Evolutionary conservation across 2,329 filamentous ascomycete species (phyloP).

Genomic region (Diaporthe sp.): DNA sequence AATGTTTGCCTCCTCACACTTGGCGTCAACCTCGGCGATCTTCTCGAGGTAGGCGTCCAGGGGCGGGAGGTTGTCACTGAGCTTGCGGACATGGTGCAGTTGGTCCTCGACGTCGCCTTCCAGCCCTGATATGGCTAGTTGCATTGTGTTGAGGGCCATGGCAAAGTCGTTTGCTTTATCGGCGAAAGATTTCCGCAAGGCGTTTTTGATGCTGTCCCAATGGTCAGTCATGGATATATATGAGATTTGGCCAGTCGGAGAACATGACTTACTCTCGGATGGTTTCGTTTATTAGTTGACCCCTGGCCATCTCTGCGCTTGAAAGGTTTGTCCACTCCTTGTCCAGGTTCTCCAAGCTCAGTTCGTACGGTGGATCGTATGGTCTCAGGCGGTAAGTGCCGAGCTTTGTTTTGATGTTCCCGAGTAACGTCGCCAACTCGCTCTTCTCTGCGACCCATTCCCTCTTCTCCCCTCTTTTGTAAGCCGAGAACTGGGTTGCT

Average conservation of each 20-base stretch:
- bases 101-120: conserved; percentile 98
- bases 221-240: conserved; percentile 32
- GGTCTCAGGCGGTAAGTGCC: conserved; percentile 92
- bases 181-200: conserved; percentile 90
- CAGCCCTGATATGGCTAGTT: conserved; percentile 94
- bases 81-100: conserved; percentile 84
- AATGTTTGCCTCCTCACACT: conserved; percentile 96
- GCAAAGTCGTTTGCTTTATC: conserved; percentile 99
- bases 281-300: conserved; percentile 96
- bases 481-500: conserved; percentile 83
- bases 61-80: conserved; percentile 88
- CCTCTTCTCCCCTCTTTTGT: conserved; percentile 92
- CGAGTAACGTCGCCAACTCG: conserved; percentile 90
- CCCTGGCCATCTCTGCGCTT: conserved; percentile 87
- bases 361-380: conserved; percentile 88
- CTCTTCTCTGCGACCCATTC: conserved; percentile 99
- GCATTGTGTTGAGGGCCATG: conserved; percentile 92
- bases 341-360: conserved; percentile 87
- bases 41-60: conserved; percentile 92
- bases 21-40: conserved; percentile 86
- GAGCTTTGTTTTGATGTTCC: conserved; percentile 99
- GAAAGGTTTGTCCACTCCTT: conserved; percentile 85
- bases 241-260: not conserved
- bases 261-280: conserved; percentile 82
- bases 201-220: conserved; percentile 85